A percentile compares a stretch with the other conserved stretches of the same genome.
These are phyloP conservation scores for Xerocomus spinulosus DNA, from an alignment of 768 basidiomycete genomes.

Conservation along the genomic window DNA sequence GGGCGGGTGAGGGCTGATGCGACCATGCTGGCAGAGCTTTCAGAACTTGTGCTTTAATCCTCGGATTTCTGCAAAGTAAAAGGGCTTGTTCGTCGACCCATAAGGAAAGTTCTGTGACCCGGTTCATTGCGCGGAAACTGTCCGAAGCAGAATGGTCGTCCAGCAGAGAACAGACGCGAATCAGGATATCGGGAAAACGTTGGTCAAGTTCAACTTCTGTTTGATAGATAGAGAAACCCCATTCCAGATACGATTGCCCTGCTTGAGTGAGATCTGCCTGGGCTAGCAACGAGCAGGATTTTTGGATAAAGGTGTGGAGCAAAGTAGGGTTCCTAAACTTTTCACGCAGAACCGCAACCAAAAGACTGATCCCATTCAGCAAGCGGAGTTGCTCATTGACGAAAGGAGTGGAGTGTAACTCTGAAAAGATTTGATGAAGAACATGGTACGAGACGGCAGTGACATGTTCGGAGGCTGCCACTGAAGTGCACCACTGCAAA, in stretches of 20 bases:
- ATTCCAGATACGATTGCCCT: conserved; percentile 74
- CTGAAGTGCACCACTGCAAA: conserved; percentile 54
- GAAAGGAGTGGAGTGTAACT: conserved; percentile 60
- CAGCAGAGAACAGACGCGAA: conserved; percentile 60
- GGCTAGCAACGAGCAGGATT: conserved; percentile 57
- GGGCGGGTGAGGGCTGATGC: conserved; percentile 45
- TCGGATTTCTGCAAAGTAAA: conserved; percentile 36
- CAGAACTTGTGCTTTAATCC: conserved; percentile 40
- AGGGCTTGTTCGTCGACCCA: conserved; percentile 63
- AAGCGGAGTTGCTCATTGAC: conserved; percentile 81
- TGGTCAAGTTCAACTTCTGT: conserved; percentile 39
- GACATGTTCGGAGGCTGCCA: conserved; percentile 38
- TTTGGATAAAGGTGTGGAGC: conserved; percentile 64
- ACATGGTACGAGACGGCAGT: conserved; percentile 74
- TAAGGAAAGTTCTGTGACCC: conserved; percentile 46
- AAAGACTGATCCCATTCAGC: conserved; percentile 67
- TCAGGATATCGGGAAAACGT: conserved; percentile 59
- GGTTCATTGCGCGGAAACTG: conserved; percentile 25
- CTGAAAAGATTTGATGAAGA: conserved; percentile 65
- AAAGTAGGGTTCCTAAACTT: conserved; percentile 56
- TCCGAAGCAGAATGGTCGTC: conserved; percentile 41
- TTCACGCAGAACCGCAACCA: conserved; percentile 57
- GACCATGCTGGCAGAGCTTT: conserved; percentile 77
- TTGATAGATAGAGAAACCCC: conserved; percentile 60
- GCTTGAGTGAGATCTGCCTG: conserved; percentile 64